Base-by-base conservation (phyloP, 805 yeast species). In the Brettanomyces custersianus region DNA sequence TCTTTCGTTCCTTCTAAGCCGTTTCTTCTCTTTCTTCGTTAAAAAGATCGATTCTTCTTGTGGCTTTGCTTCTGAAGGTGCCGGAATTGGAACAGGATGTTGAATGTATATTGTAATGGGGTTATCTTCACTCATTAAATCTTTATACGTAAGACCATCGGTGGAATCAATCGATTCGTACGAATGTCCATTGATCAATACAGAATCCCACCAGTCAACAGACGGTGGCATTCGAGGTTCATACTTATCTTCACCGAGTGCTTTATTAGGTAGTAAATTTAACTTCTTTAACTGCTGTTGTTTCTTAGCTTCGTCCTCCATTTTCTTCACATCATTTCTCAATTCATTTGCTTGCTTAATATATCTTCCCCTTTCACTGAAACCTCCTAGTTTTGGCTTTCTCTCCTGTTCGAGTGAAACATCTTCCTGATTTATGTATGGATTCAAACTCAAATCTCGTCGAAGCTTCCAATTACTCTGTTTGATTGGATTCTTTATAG, bases 191-290 rank as follows among this genome's bases (percentile, higher is more conserved):
- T 54, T 54, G 2, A 81, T 45, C 33, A 74, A 71, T 2, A 74
- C 74, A 36, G 58, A 53, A 58, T 90, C 96, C 96, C 96, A 90
- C 95, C 96, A 86, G 55, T 87, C 96, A 2, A 77, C 57, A 2
- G 39, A 41, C 0, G 95, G 94, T 1, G 88, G 87, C 15, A 40
- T 49, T 0, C 49, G 52, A 0, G 61, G 60, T 35, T 60, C 55
- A 48, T 68, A 81, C 7, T 60, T 52, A 15, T 73, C 70, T 48
- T 85, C 95, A 4, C 78, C 80, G 1, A 67, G 39, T 1, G 50
- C 46, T 13, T 60, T 52, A 43, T 80, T 76, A 0, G 88, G 74
- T 5, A 66, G 55, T 5, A 70, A 47, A 0, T 75, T 75, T 25
- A 65, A 57, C 7, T 55, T 50, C 24, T 49, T 48, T 27, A 60